Evolutionary conservation across 371 early-diverging fungal species (phyloP).

Genomic region (Basidiobolus meristosporus): DNA sequence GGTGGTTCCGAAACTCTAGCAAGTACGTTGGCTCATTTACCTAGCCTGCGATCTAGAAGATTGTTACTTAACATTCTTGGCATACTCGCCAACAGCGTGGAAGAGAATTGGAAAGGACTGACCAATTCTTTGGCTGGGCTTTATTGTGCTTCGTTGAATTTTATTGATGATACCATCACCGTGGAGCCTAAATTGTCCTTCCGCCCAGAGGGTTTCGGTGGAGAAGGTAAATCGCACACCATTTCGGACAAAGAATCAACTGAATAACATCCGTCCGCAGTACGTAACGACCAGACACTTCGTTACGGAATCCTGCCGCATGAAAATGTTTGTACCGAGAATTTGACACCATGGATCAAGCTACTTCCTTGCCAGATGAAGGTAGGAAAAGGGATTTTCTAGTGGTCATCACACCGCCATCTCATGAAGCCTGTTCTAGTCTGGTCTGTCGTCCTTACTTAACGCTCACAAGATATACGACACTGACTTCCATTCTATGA

Average conservation of each 20-base stretch:
- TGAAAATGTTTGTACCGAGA: constrained; percentile 93
- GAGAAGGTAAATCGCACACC: too few relatives aligned
- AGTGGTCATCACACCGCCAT: too few relatives aligned
- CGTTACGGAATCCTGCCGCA: constrained; percentile 69
- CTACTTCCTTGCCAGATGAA: constrained; percentile 82
- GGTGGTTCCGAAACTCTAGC: too few relatives aligned
- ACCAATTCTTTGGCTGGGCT: constrained; percentile 83
- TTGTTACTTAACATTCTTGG: too few relatives aligned
- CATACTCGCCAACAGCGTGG: constrained; percentile 25
- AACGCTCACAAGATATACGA: constrained; percentile 82
- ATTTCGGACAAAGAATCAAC: too few relatives aligned
- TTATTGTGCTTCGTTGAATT: constrained; percentile 90
- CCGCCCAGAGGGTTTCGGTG: constrained; percentile 12
- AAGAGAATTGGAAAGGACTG: constrained; percentile 60
- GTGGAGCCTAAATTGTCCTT: constrained; percentile 51
- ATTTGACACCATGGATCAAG: constrained; percentile 92
- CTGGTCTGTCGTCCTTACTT: constrained; percentile 67
- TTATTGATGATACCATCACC: constrained; percentile 64
- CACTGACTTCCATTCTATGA: constrained; percentile 78
- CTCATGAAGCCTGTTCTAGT: constrained; percentile 12
- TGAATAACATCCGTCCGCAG: too few relatives aligned
- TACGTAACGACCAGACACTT: constrained; percentile 10
- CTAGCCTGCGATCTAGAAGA: too few relatives aligned
- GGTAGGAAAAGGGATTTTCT: constrained; percentile 9
- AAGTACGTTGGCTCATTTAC: too few relatives aligned